Base-by-base conservation (phyloP, 2,329 filamentous ascomycete species). In the Simplicillium aogashimaense region DNA sequence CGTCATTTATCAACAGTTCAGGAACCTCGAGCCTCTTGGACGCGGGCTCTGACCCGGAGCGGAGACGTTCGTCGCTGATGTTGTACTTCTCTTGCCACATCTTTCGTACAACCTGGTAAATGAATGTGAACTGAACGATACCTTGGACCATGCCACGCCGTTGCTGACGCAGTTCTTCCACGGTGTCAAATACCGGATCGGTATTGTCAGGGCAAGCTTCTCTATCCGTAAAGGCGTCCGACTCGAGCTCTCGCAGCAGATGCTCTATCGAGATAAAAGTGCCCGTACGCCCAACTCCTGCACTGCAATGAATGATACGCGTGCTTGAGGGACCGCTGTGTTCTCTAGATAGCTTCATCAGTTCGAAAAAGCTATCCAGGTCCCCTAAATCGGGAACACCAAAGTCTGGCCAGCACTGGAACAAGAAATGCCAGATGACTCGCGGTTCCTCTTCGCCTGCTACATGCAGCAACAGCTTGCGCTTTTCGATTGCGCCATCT, bases 231-330 rank as follows among this genome's bases (percentile, higher is more conserved):
- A 94, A 63, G 16, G 79, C 72, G 37, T 88, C 90, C 6, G 79
- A 74, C 18, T 86, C 79, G 9, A 97, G 71, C 60, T 95, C 87
- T 29, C 81, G 74, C 47, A 94, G 72, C 18, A 98, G 75, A 59
- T 94, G 87, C 61, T 97, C 92, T n/a, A 98, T 74, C 2, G 87
- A 84, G 53, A 98, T 95, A 56, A 97, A 98, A 0, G 92, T 97
- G 29, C 92, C 92, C 7, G 86, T 94, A 41, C 92, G 79, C 11
- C 92, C 92, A 12, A 98, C 90, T 31, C 92, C 92, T 7, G 92
- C 92, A 55, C 86, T 94, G 66, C 85, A 89, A 60, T 89, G 84
- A 10, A 88, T 75, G 43, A 97, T 81, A 41, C 90, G 81, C 4
- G 90, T 86, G 52, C 67, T 64, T 7, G 64, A 64, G 1, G 65